Evolutionary conservation across 768 basidiomycete genomes (phyloP), one percentile per base, ranked within the genome.

Genomic region (Hebeloma cylindrosporum): DNA sequence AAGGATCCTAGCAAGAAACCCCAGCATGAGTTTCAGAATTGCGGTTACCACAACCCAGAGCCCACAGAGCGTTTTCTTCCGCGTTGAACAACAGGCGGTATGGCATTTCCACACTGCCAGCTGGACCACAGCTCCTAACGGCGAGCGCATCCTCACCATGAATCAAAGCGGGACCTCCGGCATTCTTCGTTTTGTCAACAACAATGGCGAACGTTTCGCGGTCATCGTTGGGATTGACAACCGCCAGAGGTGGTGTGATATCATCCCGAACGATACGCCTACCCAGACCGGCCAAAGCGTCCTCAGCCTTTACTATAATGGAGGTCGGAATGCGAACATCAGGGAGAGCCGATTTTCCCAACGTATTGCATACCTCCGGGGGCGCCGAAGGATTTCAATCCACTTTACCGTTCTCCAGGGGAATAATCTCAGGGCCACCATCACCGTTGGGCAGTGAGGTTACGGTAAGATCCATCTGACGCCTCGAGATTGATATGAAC

Each of bases 101-200:
- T 67, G 61, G 64, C 45, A 67, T 28, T 67, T 53, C 45, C 66
- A 58, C 40, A 63, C 45, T 40, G 38, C 57, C 54, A 43, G 48
- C 14, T 49, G 48, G 48, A 38, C 37, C n/a, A 29, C 34, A 11
- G n/a, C n/a, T n/a, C 31, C 36, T 9, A 37, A 43, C 9, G 37
- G 36, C 5, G 30, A 28, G 17, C 31, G 29, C 10, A 49, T 37
- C 14, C 63, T 74, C 48, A 60, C 28, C 37, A 70, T 69, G 61
- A 57, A 52, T 25, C 63, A 60, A 4, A 73, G 70, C 45, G 71
- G 69, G 30, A 72, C 68, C 0, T 71, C 68, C 10, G 68, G 72
- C 8, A 56, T 58, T 5, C 39, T 74, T 13, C 67, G 66, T 43
- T 61, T 72, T 54, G 22, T 28, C 22, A 49, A 55, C 5, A 57